phyloP scores from a whole-genome alignment of 495 filamentous ascomycete genomes.

The Gamarada debralockiae region DNA sequence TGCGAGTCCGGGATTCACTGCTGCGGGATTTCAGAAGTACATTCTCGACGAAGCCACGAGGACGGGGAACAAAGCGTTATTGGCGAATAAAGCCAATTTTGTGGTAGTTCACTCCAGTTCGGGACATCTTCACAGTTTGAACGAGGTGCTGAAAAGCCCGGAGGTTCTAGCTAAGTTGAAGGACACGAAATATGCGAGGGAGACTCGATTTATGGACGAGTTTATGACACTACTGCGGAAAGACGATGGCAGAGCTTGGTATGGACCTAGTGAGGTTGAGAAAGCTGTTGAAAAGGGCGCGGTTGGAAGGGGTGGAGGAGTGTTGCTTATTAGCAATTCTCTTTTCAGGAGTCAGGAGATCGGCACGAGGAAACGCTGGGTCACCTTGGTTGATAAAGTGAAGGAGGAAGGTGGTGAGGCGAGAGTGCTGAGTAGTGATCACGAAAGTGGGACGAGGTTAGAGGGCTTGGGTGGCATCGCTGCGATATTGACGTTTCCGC shows the following conservation, averaged over 20 bases:
- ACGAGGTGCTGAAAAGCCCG: slow-evolving; percentile 77
- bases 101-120: slow-evolving; percentile 81
- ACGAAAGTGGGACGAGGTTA: slow-evolving; percentile 87
- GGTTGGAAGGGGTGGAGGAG: slow-evolving; percentile 78
- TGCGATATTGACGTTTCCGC: slow-evolving; percentile 84
- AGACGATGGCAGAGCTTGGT: slow-evolving; percentile 89
- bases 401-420: slow-evolving; percentile 85
- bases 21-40: slow-evolving; percentile 73
- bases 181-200: slow-evolving; percentile 81
- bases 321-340: slow-evolving; percentile 78
- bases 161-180: slow-evolving; percentile 71
- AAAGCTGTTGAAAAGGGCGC: slow-evolving; percentile 85
- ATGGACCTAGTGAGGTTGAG: slow-evolving; percentile 82
- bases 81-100: slow-evolving; percentile 59
- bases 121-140: slow-evolving; percentile 78
- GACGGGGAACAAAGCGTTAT: slow-evolving; percentile 57
- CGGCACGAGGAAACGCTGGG: slow-evolving; percentile 74
- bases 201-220: slow-evolving; percentile 81
- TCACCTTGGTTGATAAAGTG: slow-evolving; percentile 86
- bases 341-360: slow-evolving; percentile 84
- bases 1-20: slow-evolving; percentile 86
- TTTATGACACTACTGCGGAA: slow-evolving; percentile 76
- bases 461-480: slow-evolving; percentile 86
- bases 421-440: slow-evolving; percentile 81
- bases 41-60: slow-evolving; percentile 68